Percentiles rank a stretch among this genome's conserved stretches.
Conservation (phyloP, 768 basidiomycete species). For the Leccinum ochraceum region DNA sequence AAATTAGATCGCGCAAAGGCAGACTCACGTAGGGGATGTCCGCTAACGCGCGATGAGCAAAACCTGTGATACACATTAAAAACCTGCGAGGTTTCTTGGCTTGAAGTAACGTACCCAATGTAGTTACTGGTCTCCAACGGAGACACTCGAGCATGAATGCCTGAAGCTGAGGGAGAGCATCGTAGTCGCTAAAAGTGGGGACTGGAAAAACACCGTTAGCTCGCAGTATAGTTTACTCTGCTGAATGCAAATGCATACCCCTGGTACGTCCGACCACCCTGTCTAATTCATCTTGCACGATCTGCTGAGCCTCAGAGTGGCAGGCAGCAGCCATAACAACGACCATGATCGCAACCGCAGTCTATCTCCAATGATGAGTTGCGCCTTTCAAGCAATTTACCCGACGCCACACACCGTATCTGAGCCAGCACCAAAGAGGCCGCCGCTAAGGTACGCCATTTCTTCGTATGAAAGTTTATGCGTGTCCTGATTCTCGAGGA, state of each 20-base stretch:
- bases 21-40: conserved; percentile 61
- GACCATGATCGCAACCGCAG: conserved; percentile 58
- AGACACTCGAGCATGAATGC: conserved; percentile 44
- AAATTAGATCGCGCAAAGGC: neutral
- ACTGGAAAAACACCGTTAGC: conserved; percentile 23
- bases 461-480: conserved; percentile 58
- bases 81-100: neutral
- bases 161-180: conserved; percentile 37
- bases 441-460: conserved; percentile 61
- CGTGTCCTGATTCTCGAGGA: conserved; percentile 55
- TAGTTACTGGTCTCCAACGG: conserved; percentile 43
- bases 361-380: conserved; percentile 27
- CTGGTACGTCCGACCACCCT: conserved; percentile 47
- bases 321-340: conserved; percentile 58
- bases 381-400: neutral
- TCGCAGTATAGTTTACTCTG: neutral
- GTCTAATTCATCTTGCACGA: conserved; percentile 58
- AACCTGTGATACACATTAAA: conserved; percentile 37
- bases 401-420: conserved; percentile 47
- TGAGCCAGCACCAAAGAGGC: conserved; percentile 66
- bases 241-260: conserved; percentile 11
- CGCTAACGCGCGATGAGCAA: conserved; percentile 62
- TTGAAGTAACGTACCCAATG: conserved; percentile 25
- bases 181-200: conserved; percentile 43
- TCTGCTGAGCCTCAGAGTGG: conserved; percentile 51